These are phyloP conservation scores for Rhizodiscina lignyota DNA, from an alignment of 495 filamentous ascomycete species.

Conservation along the genomic window DNA sequence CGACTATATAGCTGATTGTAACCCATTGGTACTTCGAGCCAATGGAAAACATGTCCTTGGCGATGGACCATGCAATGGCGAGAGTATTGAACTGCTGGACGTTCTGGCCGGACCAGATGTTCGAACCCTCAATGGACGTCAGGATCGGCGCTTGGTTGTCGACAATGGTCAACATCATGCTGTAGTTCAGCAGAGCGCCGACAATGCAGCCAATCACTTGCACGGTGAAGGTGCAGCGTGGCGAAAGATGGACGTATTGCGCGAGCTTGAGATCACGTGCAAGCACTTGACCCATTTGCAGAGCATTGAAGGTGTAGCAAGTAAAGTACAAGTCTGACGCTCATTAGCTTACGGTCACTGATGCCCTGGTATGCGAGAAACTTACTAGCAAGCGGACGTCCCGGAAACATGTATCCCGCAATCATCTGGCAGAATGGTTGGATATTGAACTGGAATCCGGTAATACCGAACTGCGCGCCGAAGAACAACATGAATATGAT, in stretches of 20 bases:
- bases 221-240: slow-evolving; percentile 25
- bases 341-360: no score
- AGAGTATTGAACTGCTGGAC: slow-evolving; percentile 25
- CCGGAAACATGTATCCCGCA: slow-evolving; percentile 26
- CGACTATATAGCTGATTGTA: slow-evolving; percentile 18
- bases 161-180: slow-evolving; percentile 27
- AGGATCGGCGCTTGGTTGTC: slow-evolving; percentile 22
- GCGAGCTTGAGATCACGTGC: slow-evolving; percentile 25
- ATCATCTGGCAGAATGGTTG: slow-evolving; percentile 25
- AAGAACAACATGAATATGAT: slow-evolving; percentile 20
- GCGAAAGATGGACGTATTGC: slow-evolving; percentile 21
- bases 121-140: slow-evolving; percentile 21
- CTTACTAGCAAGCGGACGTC: slow-evolving; percentile 25
- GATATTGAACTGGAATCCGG: slow-evolving; percentile 19
- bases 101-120: slow-evolving; percentile 31
- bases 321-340: slow-evolving; percentile 23
- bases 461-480: slow-evolving; percentile 22
- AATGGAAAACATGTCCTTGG: slow-evolving; percentile 25
- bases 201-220: slow-evolving; percentile 30
- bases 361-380: no score
- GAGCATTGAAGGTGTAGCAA: slow-evolving; percentile 24
- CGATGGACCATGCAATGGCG: slow-evolving; percentile 28
- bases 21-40: slow-evolving; percentile 23
- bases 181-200: slow-evolving; percentile 31
- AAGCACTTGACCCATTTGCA: slow-evolving; percentile 21